Evolutionary conservation across 331 rosid species (phyloP).

Genomic region (Pyracantha coccinea): DNA sequence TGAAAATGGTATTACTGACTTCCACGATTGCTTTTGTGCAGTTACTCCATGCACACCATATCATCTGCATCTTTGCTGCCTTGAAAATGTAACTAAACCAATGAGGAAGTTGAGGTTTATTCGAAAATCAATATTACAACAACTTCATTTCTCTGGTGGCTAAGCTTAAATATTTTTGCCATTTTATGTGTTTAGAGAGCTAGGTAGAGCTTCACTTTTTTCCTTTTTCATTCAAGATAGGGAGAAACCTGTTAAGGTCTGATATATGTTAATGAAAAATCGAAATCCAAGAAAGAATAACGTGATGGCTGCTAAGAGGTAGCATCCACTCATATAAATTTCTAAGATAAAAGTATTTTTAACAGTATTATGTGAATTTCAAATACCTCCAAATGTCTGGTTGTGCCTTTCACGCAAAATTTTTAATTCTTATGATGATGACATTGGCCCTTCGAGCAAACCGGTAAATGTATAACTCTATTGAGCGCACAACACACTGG

Average conservation of each 20-base stretch:
- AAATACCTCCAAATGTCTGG: background rate
- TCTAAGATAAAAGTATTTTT: background rate
- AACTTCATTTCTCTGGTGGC: background rate
- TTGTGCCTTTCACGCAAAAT: background rate
- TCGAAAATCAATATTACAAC: background rate
- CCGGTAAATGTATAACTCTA: background rate
- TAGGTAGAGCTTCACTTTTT: background rate
- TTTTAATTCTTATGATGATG: background rate
- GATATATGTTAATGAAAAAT: background rate
- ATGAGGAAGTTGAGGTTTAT: background rate
- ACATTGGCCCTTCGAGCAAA: background rate
- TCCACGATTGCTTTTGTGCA: background rate
- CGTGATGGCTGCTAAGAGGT: background rate
- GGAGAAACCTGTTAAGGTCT: background rate
- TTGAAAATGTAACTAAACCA: background rate
- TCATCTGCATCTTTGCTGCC: background rate
- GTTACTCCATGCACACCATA: background rate
- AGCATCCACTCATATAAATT: background rate
- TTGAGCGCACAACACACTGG: too few relatives aligned
- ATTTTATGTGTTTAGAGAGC: background rate
- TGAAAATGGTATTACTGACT: conserved; percentile 57
- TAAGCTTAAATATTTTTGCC: background rate
- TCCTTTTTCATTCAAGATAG: background rate
- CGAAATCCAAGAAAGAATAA: background rate
- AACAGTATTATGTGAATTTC: background rate